Base-by-base conservation (phyloP, 2,329 filamentous ascomycete species). In the Penicillium sp. region DNA sequence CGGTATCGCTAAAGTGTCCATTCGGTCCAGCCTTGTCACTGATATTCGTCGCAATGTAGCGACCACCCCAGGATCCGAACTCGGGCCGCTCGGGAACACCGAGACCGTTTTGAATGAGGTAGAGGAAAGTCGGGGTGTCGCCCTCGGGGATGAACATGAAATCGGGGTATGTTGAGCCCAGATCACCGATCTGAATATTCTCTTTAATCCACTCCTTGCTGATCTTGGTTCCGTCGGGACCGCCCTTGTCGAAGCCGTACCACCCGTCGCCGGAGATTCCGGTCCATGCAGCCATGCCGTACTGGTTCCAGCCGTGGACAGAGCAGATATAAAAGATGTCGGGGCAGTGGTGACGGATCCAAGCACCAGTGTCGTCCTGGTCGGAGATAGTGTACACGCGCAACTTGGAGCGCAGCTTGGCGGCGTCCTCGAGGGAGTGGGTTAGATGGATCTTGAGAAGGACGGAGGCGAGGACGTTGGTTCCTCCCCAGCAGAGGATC, bases 331-430 rank as follows among this genome's bases (percentile, higher is more conserved):
- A 87, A 65, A 85, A 83, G 7, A 88, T 69, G 28, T 84, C 80
- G 0, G 86, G 84, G 62, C 82, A 87, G 2, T 78, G 80, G 50
- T 77, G 73, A 17, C 85, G 81, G 38, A 88, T 83, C 85, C 85
- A 88, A 0, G 80, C 73, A 0, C 84, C 85, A 0, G 83, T 82
- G 63, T 88, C 82, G 63, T 88, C 85, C 65, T 88, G 85, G 64
- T 88, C 86, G 7, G 84, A 86, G 58, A 88, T 86, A 38, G 85
- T 75, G 69, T 86, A 86, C 9, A 86, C 78, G 13, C 83, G 76
- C 3, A 86, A 70, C 63, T 81, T 82, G 3, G 73, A 65, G 2
- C 77, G 72, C 24, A 85, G 73, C 0, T 59, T 61, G 0, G 74
- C 70, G 1, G 78, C 72, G 0, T 82, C 77, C 0, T 64, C 44